Base-by-base conservation (phyloP, 2,329 filamentous ascomycete species). In the Xylariaceae sp. region DNA sequence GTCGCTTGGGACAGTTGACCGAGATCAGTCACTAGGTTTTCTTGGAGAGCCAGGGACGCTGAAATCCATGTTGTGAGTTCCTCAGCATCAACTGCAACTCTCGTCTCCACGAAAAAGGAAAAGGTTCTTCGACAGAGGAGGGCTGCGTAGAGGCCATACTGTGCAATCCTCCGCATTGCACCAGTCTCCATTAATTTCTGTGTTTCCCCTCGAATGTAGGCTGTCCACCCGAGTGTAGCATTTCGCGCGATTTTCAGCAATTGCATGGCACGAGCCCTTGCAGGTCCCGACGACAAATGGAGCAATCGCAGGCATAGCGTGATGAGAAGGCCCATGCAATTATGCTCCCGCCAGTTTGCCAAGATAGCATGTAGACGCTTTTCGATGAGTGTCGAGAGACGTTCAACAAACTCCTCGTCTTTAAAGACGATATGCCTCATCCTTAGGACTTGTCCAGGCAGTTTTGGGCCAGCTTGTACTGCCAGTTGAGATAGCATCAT, bases 101-200 rank as follows among this genome's bases (percentile, higher is more conserved):
- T 15, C 1, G 12, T 27, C 5, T 36, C 31, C 1, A 31, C 17
- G 13, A 36, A 30, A 2, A 37, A 13, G 3, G 38, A 14, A 14
- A 54, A 53, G 3, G 50, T 54, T 5, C 35, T 26, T 8, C 51
- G 44, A 32, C 75, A 80, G 0, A 82, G 55, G 1, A 83, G 39
- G 0, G 77, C 67, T 0, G 75, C 67, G 53, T 66, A 68, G 0
- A 81, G 60, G 0, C 63, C 63, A 39, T 72, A 76, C 0, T 46
- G 42, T 3, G 65, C 59, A 5, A 53, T 49, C 13, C 57, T 58
- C 12, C 57, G 51, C 21, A n/a, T n/a, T n/a, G n/a, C n/a, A n/a
- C n/a, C n/a, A n/a, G n/a, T n/a, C n/a, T n/a, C n/a, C n/a, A n/a
- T n/a, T n/a, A n/a, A n/a, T n/a, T n/a, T n/a, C n/a, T n/a, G n/a